Evolutionary conservation across 768 basidiomycete species (phyloP).

Genomic region (Leucocoprinus leucothites): DNA sequence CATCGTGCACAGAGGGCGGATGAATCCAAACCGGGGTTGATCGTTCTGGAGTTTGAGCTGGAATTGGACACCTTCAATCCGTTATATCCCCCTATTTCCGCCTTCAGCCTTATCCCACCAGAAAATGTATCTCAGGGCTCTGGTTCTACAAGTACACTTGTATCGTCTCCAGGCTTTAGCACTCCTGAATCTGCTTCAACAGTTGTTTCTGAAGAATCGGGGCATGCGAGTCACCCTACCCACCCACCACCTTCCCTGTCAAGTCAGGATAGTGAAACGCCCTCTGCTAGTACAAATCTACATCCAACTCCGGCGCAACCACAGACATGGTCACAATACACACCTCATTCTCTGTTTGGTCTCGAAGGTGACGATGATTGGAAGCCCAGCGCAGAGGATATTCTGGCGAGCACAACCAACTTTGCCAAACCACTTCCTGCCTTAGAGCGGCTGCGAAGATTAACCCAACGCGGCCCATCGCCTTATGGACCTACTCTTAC

Average conservation of each 20-base stretch:
- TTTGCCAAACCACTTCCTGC: slow-evolving; percentile 66
- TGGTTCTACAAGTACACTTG: background rate
- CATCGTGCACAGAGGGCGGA: slow-evolving; percentile 43
- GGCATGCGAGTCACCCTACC: slow-evolving; percentile 7
- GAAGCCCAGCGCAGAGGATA: slow-evolving; percentile 50
- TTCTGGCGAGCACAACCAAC: slow-evolving; percentile 70
- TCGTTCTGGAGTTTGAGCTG: slow-evolving; percentile 80
- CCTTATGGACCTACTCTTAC: background rate
- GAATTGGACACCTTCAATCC: slow-evolving; percentile 71
- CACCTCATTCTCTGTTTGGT: slow-evolving; percentile 11
- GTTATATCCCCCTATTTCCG: slow-evolving; percentile 46
- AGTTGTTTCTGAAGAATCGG: slow-evolving; percentile 12
- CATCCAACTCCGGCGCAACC: background rate
- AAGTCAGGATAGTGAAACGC: slow-evolving; percentile 3
- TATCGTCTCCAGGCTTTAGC: slow-evolving; percentile 3
- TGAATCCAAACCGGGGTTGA: slow-evolving; percentile 27
- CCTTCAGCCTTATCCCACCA: background rate
- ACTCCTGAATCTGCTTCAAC: slow-evolving; percentile 4
- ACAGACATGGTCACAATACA: background rate
- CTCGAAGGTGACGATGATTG: slow-evolving; percentile 29
- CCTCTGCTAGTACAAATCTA: slow-evolving; percentile 9
- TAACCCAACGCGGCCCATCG: slow-evolving; percentile 22
- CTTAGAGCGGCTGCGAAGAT: slow-evolving; percentile 61
- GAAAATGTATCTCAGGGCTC: background rate
- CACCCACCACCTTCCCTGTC: too few relatives aligned